phyloP scores from a whole-genome alignment of 495 filamentous ascomycete genomes.

The Glutinoglossum americanum region DNA sequence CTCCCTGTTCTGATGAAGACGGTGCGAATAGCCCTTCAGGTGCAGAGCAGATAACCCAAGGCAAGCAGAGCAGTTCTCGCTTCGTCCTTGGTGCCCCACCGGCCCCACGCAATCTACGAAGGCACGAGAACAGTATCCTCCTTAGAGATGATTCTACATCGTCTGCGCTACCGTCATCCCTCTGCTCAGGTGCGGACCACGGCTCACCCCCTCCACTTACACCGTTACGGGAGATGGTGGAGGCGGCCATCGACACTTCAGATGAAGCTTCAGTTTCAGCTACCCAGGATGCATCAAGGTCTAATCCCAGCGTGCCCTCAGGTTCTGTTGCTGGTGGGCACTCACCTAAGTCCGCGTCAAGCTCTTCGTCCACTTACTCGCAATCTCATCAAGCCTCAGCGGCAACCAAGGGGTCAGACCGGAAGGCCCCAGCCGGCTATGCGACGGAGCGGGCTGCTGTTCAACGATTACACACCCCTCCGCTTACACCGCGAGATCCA shows the following conservation, averaged over 20 bases:
- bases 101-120: not conserved
- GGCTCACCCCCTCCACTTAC: conserved; percentile 15
- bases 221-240: conserved; percentile 17
- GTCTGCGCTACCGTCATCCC: not conserved
- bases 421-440: not conserved
- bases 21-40: not conserved
- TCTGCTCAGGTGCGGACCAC: not conserved
- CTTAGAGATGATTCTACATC: not conserved
- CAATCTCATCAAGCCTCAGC: not conserved
- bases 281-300: not conserved
- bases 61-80: not conserved
- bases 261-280: conserved; percentile 14
- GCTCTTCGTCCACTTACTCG: not conserved
- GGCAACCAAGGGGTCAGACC: not conserved
- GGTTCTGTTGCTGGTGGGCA: not conserved
- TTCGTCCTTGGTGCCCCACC: not conserved
- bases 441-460: conserved; percentile 26
- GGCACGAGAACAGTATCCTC: not conserved
- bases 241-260: conserved; percentile 15
- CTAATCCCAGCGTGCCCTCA: not conserved
- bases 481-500: conserved; percentile 13
- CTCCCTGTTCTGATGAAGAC: not conserved
- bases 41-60: not conserved
- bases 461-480: conserved; percentile 25
- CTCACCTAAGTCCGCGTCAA: conserved; percentile 1